Percentiles rank a stretch among this genome's conserved stretches.
phyloP scores from a whole-genome alignment of 768 basidiomycete genomes.

The Xerocomus brunneocitrinus region DNA sequence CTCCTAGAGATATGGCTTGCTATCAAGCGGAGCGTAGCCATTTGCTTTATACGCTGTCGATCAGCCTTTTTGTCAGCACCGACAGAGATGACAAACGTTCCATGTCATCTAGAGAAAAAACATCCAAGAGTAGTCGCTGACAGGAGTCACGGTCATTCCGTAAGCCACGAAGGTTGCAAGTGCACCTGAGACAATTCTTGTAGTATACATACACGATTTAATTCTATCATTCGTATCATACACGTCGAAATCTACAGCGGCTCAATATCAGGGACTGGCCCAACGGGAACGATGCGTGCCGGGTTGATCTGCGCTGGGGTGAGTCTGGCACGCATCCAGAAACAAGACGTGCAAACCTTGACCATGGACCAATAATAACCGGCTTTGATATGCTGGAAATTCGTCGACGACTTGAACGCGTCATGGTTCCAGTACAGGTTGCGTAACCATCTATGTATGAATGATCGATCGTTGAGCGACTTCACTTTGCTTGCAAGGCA shows the following conservation, averaged over 20 bases:
- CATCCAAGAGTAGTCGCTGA: neutral
- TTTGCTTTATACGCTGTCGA: neutral
- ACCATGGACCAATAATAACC: constrained; percentile 37
- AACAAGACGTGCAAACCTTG: constrained; percentile 12
- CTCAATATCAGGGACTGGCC: constrained; percentile 66
- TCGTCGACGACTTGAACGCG: constrained; percentile 85
- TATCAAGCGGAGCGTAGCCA: constrained; percentile 9
- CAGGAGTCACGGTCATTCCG: too few relatives aligned
- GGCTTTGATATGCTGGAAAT: constrained; percentile 76
- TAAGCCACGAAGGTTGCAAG: too few relatives aligned
- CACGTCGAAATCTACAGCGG: constrained; percentile 39
- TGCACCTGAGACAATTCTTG: too few relatives aligned
- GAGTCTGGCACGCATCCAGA: neutral
- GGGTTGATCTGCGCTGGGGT: constrained; percentile 61
- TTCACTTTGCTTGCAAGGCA: neutral
- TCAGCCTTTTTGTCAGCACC: neutral
- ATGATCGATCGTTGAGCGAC: constrained; percentile 1
- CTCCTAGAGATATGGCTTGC: constrained; percentile 7
- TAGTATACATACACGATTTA: neutral
- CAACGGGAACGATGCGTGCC: constrained; percentile 67
- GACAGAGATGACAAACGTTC: neutral
- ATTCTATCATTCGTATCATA: neutral
- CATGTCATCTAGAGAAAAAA: neutral
- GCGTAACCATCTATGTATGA: constrained; percentile 60
- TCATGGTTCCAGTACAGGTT: constrained; percentile 88